phyloP scores from a whole-genome alignment of 331 rosid genomes.

The Pyracantha coccinea region DNA sequence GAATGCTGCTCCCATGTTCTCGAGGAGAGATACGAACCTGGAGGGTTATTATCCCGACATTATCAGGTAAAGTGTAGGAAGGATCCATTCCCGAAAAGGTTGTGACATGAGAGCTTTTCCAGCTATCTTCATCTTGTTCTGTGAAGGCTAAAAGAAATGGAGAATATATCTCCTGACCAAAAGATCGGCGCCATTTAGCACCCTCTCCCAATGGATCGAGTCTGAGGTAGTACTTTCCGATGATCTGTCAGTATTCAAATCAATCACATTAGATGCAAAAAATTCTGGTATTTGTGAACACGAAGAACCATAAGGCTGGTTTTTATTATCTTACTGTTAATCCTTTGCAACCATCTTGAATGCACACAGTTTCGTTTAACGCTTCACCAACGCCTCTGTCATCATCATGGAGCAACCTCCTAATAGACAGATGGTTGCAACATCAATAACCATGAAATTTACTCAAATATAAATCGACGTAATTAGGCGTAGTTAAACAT shows the following conservation, averaged over 20 bases:
- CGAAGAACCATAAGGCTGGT: background rate
- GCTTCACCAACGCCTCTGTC: conserved; percentile 62
- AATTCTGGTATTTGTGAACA: conserved; percentile 8
- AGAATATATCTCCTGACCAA: conserved; percentile 73
- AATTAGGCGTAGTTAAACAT: no score
- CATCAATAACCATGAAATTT: no score
- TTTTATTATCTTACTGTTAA: conserved; percentile 42
- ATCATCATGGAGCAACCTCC: conserved; percentile 67
- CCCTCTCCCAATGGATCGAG: conserved; percentile 76
- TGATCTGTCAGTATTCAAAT: conserved; percentile 32
- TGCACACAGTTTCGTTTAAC: conserved; percentile 63
- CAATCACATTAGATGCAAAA: conserved; percentile 9
- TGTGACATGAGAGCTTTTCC: conserved; percentile 52
- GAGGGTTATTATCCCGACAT: conserved; percentile 72
- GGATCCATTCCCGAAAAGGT: conserved; percentile 54
- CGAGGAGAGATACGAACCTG: conserved; percentile 36
- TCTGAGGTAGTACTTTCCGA: conserved; percentile 68
- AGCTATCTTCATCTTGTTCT: conserved; percentile 49
- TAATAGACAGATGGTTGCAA: background rate
- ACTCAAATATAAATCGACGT: no score
- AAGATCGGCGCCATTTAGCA: conserved; percentile 74
- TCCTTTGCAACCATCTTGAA: conserved; percentile 46
- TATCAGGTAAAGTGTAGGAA: conserved; percentile 58
- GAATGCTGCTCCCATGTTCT: background rate
- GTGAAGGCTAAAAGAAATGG: conserved; percentile 72